These are phyloP conservation scores for Rhodotorula sphaerocarpa DNA, from an alignment of 768 basidiomycete genomes.

Conservation along the genomic window DNA sequence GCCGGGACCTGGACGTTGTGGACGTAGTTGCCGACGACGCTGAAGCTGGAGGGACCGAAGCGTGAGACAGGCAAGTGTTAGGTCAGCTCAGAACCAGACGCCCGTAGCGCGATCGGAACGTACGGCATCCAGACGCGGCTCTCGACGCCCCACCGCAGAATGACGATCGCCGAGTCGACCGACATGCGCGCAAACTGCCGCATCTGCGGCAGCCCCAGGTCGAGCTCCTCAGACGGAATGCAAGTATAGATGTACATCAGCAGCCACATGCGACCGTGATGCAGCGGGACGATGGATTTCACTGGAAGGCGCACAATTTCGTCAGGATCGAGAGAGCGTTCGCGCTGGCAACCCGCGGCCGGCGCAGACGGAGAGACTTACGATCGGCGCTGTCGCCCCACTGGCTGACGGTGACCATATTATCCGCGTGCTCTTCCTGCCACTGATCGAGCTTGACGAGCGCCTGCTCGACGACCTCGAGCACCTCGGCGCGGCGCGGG, in stretches of 20 bases:
- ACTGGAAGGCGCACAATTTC: too few relatives aligned
- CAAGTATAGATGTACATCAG: conserved; percentile 28
- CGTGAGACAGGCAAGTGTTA: too few relatives aligned
- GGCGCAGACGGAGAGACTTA: neutral
- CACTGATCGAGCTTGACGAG: conserved; percentile 12
- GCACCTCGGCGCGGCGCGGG: neutral
- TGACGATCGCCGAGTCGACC: conserved; percentile 17
- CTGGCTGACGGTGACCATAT: conserved; percentile 9
- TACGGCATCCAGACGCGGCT: conserved; percentile 32
- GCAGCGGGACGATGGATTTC: conserved; percentile 25
- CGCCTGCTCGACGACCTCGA: conserved; percentile 1
- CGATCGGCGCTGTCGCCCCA: conserved; percentile 22
- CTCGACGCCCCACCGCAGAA: conserved; percentile 33
- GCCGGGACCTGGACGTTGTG: conserved; percentile 25
- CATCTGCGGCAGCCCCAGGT: conserved; percentile 7
- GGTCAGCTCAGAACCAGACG: neutral
- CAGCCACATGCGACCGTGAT: conserved; percentile 17
- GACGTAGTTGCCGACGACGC: conserved; percentile 24
- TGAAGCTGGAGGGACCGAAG: conserved; percentile 21
- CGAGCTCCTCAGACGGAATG: conserved; percentile 4
- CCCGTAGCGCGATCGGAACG: neutral
- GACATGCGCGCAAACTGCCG: conserved; percentile 20
- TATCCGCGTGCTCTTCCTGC: neutral
- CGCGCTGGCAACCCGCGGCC: neutral
- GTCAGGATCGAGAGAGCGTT: neutral